Evolutionary conservation across 108 stramenopile species (phyloP).

Genomic region (Nannochloropsis gaditana): DNA sequence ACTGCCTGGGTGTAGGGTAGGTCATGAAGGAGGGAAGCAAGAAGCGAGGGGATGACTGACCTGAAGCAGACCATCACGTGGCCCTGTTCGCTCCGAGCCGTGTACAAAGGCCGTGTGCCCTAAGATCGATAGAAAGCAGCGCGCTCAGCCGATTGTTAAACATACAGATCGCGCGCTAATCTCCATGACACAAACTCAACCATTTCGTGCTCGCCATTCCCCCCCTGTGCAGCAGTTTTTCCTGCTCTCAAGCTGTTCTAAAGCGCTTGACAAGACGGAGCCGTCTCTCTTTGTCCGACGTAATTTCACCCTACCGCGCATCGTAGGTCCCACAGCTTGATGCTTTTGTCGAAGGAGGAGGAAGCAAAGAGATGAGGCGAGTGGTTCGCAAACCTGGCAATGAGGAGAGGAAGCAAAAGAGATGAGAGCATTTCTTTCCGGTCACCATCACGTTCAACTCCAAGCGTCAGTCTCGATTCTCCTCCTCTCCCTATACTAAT

Average conservation of each 20-base stretch:
- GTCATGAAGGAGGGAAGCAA: not conserved
- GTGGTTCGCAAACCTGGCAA: conserved; percentile 47
- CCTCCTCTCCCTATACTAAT: too few relatives aligned
- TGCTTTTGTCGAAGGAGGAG: conserved; percentile 48
- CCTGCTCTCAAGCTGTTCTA: too few relatives aligned
- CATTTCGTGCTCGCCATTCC: too few relatives aligned
- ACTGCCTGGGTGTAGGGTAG: not conserved
- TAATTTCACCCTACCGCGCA: not conserved
- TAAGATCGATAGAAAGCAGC: not conserved
- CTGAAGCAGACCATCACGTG: conserved; percentile 52
- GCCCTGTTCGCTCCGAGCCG: conserved; percentile 31
- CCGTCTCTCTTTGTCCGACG: not conserved
- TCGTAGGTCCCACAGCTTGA: conserved; percentile 29
- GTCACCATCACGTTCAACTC: too few relatives aligned
- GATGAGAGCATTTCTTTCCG: not conserved
- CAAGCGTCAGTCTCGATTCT: too few relatives aligned
- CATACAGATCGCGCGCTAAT: too few relatives aligned
- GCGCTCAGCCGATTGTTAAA: not conserved
- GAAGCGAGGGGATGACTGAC: not conserved
- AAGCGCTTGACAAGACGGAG: too few relatives aligned
- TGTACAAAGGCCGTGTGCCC: conserved; percentile 33
- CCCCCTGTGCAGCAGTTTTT: too few relatives aligned
- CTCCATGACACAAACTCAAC: too few relatives aligned
- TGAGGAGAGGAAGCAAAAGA: not conserved
- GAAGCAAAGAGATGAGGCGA: conserved; percentile 50